These are phyloP conservation scores for Thalassiosira allenii DNA, from an alignment of 352 stramenopile species.

Conservation along the genomic window DNA sequence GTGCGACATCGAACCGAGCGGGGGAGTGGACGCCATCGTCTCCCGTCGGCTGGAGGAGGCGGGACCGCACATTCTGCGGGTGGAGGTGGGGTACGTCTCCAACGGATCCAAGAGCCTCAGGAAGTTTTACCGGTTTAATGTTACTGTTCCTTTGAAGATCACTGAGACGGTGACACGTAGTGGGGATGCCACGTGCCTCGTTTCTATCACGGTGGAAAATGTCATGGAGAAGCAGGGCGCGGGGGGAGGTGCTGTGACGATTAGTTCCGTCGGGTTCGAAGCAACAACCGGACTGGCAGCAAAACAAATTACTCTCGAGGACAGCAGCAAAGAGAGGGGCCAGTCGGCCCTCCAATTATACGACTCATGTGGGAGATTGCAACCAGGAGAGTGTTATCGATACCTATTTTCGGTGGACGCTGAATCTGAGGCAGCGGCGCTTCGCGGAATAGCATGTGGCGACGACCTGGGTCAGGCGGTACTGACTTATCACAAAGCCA, in stretches of 20 bases:
- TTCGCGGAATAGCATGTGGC: constrained; percentile 71
- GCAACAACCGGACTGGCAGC: constrained; percentile 59
- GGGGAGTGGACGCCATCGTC: constrained; percentile 77
- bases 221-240: constrained; percentile 45
- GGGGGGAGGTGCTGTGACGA: constrained; percentile 51
- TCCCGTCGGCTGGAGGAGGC: constrained; percentile 76
- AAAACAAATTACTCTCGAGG: constrained; percentile 48
- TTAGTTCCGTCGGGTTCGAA: constrained; percentile 69
- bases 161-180: constrained; percentile 48
- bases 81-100: constrained; percentile 76
- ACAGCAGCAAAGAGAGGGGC: not conserved
- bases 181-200: constrained; percentile 69
- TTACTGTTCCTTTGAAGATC: constrained; percentile 72
- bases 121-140: constrained; percentile 86
- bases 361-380: constrained; percentile 67
- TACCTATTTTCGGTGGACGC: constrained; percentile 79
- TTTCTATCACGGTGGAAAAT: constrained; percentile 74
- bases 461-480: constrained; percentile 76
- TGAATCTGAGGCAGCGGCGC: constrained; percentile 47
- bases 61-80: constrained; percentile 81
- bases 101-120: constrained; percentile 69
- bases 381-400: constrained; percentile 62
- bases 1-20: constrained; percentile 49
- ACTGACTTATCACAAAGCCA: constrained; percentile 77
- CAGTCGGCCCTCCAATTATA: constrained; percentile 60